Percentiles rank a stretch among this genome's conserved stretches.
Evolutionary conservation across 768 basidiomycete species (phyloP).

Genomic region (Lyophyllum atratum): DNA sequence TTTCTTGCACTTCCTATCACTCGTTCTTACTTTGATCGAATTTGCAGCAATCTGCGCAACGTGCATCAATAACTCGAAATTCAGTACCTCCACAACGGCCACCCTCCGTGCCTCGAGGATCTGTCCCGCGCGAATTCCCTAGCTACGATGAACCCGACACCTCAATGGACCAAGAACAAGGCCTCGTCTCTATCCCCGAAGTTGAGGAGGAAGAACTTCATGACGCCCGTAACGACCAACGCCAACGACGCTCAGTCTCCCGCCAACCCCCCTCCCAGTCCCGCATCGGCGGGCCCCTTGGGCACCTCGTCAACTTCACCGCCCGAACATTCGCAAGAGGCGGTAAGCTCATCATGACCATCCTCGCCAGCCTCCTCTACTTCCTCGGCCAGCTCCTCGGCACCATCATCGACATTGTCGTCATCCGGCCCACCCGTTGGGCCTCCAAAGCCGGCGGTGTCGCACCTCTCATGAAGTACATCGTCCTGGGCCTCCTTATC

Average conservation of each 20-base stretch:
- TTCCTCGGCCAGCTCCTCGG: conserved; percentile 52
- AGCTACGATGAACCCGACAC: conserved; percentile 30
- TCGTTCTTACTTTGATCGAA: conserved; percentile 6
- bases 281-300: conserved; percentile 46
- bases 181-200: conserved; percentile 67
- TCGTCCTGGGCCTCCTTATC: conserved; percentile 44
- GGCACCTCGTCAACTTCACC: conserved; percentile 37
- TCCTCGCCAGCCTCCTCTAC: conserved; percentile 40
- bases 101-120: conserved; percentile 35
- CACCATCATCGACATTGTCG: conserved; percentile 44
- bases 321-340: conserved; percentile 22
- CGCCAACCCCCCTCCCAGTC: conserved; percentile 26
- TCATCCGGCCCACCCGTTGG: conserved; percentile 50
- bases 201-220: conserved; percentile 51
- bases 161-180: conserved; percentile 48
- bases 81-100: conserved; percentile 40
- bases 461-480: conserved; percentile 37
- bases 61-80: conserved; percentile 36
- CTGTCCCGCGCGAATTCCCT: conserved; percentile 41
- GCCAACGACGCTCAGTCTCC: conserved; percentile 34
- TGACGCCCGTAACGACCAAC: conserved; percentile 24
- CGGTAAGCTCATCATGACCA: conserved; percentile 26
- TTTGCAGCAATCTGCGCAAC: conserved; percentile 26
- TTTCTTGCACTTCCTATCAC: conserved; percentile 13
- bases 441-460: conserved; percentile 31